phyloP scores from a whole-genome alignment of 306 rosid species.

The Lathyrus tuberosus region DNA sequence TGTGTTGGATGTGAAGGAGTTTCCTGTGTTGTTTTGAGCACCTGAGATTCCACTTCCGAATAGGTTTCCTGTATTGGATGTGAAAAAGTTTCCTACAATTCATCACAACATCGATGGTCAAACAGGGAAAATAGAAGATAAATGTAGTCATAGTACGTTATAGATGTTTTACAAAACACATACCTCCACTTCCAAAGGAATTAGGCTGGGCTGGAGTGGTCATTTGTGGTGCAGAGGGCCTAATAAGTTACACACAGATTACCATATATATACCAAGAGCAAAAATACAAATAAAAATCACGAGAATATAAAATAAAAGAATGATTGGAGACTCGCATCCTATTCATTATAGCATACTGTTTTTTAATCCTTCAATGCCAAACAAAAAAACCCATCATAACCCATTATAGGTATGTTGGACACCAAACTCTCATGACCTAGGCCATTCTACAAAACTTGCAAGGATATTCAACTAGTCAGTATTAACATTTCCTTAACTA shows the following conservation, averaged over 20 bases:
- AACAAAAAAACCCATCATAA: constrained; percentile 18
- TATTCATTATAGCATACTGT: constrained; percentile 29
- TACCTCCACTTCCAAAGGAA: constrained; percentile 49
- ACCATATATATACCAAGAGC: constrained; percentile 19
- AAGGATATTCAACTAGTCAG: constrained; percentile 31
- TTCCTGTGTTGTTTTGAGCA: constrained; percentile 45
- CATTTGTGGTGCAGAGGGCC: constrained; percentile 56
- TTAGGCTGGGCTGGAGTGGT: constrained; percentile 45
- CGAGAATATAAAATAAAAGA: constrained; percentile 11
- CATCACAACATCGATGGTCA: constrained; percentile 46
- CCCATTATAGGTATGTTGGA: constrained; percentile 13
- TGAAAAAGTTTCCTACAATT: constrained; percentile 43
- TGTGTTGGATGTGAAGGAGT: constrained; percentile 42
- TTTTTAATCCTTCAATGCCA: constrained; percentile 22
- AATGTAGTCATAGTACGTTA: constrained; percentile 9
- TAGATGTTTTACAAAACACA: not conserved
- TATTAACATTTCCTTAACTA: constrained; percentile 15
- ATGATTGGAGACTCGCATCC: constrained; percentile 28
- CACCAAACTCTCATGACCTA: constrained; percentile 25
- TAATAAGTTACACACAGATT: constrained; percentile 43
- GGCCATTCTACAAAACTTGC: constrained; percentile 26
- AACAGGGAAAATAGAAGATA: constrained; percentile 21
- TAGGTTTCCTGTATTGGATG: constrained; percentile 46
- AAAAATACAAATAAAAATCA: constrained; percentile 23
- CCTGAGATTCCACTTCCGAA: constrained; percentile 41